Evolutionary conservation across 1,284 basidiomycete genomes (phyloP).

Genomic region (Moesziomyces antarcticus): DNA sequence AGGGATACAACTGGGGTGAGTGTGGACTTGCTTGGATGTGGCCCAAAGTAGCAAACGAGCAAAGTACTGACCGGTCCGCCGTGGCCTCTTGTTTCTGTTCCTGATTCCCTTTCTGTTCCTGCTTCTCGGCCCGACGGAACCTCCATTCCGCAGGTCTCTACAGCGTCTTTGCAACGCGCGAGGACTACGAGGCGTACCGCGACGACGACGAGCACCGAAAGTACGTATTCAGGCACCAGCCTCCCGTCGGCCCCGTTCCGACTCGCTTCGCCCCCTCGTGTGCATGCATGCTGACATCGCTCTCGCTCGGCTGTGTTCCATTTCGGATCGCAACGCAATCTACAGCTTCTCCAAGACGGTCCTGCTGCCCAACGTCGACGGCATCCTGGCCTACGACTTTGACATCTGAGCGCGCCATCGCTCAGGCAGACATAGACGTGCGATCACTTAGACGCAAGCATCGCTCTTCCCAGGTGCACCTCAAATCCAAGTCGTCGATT

Average conservation of each 20-base stretch:
- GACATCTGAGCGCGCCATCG: conserved; percentile 31
- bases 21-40: not conserved
- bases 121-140: conserved; percentile 5
- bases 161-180: conserved; percentile 48
- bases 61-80: not conserved
- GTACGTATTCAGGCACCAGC: conserved; percentile 33
- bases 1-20: conserved; percentile 61
- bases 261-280: conserved; percentile 3
- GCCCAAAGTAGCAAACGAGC: not conserved
- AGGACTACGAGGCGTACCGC: conserved; percentile 56
- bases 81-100: conserved; percentile 1
- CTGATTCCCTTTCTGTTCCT: not conserved
- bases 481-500: not conserved
- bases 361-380: conserved; percentile 54
- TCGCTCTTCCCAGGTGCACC: not conserved
- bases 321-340: not conserved
- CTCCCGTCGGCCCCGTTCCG: conserved; percentile 4
- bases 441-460: not conserved
- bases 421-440: not conserved
- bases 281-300: conserved; percentile 6
- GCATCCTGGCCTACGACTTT: conserved; percentile 61
- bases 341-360: conserved; percentile 58
- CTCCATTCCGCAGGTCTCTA: conserved; percentile 43
- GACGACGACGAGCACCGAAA: conserved; percentile 63
- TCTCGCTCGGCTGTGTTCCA: conserved; percentile 1